These are phyloP conservation scores for Fonsecaea multimorphosa DNA, from an alignment of 2,329 filamentous ascomycete species.

Conservation along the genomic window DNA sequence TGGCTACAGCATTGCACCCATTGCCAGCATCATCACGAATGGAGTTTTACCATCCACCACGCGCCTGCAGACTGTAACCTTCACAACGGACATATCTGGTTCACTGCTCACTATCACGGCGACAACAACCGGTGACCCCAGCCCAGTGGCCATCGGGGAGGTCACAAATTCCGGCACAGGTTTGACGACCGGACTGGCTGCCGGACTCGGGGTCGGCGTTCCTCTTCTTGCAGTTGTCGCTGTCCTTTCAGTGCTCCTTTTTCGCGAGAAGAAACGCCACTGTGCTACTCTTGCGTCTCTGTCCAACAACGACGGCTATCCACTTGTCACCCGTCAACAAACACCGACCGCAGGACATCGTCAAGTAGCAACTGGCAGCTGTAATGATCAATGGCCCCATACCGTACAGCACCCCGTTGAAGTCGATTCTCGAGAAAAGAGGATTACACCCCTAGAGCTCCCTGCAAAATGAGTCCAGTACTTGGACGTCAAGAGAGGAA, in stretches of 20 bases:
- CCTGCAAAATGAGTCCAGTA: slow-evolving; percentile 3
- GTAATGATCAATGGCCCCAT: background rate
- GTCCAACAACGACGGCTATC: slow-evolving; percentile 10
- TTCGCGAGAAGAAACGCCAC: slow-evolving; percentile 20
- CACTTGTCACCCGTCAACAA: slow-evolving; percentile 7
- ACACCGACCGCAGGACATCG: background rate
- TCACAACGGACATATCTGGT: slow-evolving; percentile 19
- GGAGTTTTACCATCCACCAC: background rate
- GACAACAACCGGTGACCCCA: background rate
- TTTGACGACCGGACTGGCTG: slow-evolving; percentile 7
- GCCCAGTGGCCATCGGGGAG: background rate
- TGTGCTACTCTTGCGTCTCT: background rate
- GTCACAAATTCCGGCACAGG: background rate
- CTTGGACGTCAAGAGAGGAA: background rate
- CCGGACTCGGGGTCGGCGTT: slow-evolving; percentile 18
- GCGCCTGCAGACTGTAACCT: slow-evolving; percentile 5
- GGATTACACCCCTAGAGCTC: slow-evolving; percentile 2
- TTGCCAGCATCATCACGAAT: slow-evolving; percentile 14
- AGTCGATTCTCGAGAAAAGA: slow-evolving; percentile 14
- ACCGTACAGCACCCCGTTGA: background rate
- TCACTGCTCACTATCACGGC: slow-evolving; percentile 16
- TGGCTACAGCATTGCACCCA: slow-evolving; percentile 24
- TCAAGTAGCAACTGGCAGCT: background rate
- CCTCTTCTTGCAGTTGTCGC: slow-evolving; percentile 15
- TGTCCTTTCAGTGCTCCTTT: slow-evolving; percentile 15